phyloP scores from a whole-genome alignment of 345 rosid genomes.

The Citrus maxima region DNA sequence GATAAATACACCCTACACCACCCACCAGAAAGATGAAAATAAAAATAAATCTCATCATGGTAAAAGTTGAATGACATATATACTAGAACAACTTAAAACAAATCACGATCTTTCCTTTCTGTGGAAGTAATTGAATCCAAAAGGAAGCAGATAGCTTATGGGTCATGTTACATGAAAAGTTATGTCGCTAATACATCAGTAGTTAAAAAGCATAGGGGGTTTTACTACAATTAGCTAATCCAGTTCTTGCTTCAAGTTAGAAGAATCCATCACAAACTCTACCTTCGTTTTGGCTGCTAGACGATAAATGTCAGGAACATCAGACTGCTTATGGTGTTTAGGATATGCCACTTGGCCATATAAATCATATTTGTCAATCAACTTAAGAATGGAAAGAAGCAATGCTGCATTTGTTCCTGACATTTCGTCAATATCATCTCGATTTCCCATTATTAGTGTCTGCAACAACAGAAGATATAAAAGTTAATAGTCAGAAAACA shows the following conservation, averaged over 20 bases:
- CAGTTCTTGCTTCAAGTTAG: neutral
- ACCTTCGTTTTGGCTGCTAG: conserved; percentile 83
- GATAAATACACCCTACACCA: conserved; percentile 76
- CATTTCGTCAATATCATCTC: conserved; percentile 74
- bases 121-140: neutral
- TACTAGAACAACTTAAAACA: neutral
- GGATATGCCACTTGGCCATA: conserved; percentile 88
- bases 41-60: neutral
- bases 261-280: neutral
- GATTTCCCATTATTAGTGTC: conserved; percentile 80
- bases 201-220: neutral
- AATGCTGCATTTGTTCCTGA: conserved; percentile 59
- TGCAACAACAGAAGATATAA: conserved; percentile 25
- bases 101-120: neutral
- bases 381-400: conserved; percentile 70
- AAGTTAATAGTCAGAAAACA: neutral
- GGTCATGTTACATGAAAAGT: neutral
- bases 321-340: conserved; percentile 78
- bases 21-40: neutral
- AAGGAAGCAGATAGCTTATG: neutral
- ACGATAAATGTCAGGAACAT: conserved; percentile 74
- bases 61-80: neutral
- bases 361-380: conserved; percentile 69
- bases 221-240: neutral
- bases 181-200: neutral